Evolutionary conservation across 441 rosid species (phyloP).

Genomic region (Erodium chrysanthum): DNA sequence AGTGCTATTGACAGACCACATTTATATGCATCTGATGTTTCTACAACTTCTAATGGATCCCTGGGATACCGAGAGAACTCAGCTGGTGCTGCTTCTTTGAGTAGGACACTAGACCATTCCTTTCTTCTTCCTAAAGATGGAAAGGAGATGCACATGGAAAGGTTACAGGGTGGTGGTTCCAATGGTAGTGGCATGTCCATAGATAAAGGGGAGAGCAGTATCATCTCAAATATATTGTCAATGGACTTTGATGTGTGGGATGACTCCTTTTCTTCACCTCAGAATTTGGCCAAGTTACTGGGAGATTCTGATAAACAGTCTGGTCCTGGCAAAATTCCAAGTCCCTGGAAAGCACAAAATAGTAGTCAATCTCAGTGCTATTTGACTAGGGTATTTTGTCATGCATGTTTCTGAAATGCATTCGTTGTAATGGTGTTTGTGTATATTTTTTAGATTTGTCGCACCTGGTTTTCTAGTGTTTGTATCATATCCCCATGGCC

Average conservation of each 20-base stretch:
- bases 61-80: conserved; percentile 36
- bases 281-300: conserved; percentile 46
- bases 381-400: conserved; percentile 18
- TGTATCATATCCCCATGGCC: neutral
- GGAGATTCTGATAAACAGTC: conserved; percentile 46
- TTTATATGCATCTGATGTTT: conserved; percentile 25
- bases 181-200: conserved; percentile 20
- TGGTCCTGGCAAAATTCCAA: conserved; percentile 31
- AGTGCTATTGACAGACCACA: conserved; percentile 27
- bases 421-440: neutral
- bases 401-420: neutral
- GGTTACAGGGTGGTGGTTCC: conserved; percentile 17
- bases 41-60: conserved; percentile 29
- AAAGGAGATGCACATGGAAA: conserved; percentile 30
- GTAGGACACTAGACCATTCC: conserved; percentile 25
- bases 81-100: conserved; percentile 6
- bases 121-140: conserved; percentile 32
- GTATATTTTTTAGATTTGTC: neutral
- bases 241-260: conserved; percentile 62
- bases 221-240: conserved; percentile 63
- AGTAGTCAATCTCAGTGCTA: conserved; percentile 82
- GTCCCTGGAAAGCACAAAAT: conserved; percentile 50
- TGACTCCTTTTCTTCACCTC: conserved; percentile 57
- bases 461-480: neutral
- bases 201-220: conserved; percentile 57